Conservation (phyloP, 306 rosid genomes). For the Lagenaria siceraria region DNA sequence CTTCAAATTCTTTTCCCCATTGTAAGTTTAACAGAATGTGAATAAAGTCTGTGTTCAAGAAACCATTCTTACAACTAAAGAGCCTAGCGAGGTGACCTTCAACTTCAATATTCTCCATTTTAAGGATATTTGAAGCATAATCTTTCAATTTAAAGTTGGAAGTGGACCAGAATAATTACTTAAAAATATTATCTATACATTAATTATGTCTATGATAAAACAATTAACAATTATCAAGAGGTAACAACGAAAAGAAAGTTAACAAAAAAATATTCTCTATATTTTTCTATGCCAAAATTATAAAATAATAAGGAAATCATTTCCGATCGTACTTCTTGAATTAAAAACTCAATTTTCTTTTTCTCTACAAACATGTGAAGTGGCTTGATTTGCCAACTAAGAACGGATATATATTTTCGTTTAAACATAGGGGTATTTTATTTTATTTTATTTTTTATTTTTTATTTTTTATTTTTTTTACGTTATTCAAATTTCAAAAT, state of each 20-base stretch:
- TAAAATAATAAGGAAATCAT: too few relatives aligned
- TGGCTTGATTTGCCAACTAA: not conserved
- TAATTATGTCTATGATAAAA: too few relatives aligned
- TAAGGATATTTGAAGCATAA: not conserved
- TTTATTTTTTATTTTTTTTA: too few relatives aligned
- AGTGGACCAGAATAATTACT: not conserved
- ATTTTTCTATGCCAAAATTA: too few relatives aligned
- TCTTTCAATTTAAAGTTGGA: not conserved
- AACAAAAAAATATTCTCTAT: not conserved
- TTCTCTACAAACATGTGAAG: not conserved
- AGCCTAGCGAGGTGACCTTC: not conserved
- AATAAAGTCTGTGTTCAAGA: not conserved
- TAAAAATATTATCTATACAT: too few relatives aligned
- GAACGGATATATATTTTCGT: too few relatives aligned
- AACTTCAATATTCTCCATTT: not conserved
- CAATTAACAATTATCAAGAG: not conserved
- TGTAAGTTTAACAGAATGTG: not conserved
- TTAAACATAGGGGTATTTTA: too few relatives aligned
- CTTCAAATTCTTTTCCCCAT: not conserved
- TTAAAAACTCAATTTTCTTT: not conserved
- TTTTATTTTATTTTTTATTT: too few relatives aligned
- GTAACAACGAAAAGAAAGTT: not conserved
- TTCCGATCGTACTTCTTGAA: not conserved
- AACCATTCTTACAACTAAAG: not conserved
- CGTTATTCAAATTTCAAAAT: too few relatives aligned